Base-by-base conservation (phyloP, 2,329 filamentous ascomycete species). In the Metarhizium brunneum region DNA sequence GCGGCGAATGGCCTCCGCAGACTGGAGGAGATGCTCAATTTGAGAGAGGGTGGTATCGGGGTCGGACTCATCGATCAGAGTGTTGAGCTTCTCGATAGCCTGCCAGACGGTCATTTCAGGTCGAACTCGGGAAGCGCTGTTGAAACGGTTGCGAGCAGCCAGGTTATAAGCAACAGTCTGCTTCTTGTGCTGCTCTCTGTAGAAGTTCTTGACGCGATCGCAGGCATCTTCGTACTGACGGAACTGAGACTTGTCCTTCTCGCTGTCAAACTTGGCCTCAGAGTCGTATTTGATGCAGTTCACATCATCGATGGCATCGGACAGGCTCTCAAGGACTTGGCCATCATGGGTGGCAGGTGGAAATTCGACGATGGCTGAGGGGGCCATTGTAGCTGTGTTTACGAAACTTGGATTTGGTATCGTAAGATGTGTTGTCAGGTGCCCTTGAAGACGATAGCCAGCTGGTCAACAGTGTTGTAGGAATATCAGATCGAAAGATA, bases 31-130 rank as follows among this genome's bases (percentile, higher is more conserved):
- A 71, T 95, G 91, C 73, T 95, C 87, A 68, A 95, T 95, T 75
- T 95, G 91, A 32, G 84, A 87, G 59, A 96, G 84, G 50, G 82
- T 84, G 49, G 91, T 95, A 74, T 96, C 90, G 1, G 91, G 91
- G 74, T 96, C 91, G 20, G 86, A 91, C 72, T 95, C 88, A 73
- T 96, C 91, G 69, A 95, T 88, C 53, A 95, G 81, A 0, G 87
- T 90, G 79, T 95, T 90, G 66, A 95, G 85, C 73, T 90, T 92
- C 80, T 95, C 89, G 74, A 95, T 94, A 20, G 91, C 91, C 69
- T 95, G 79, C 91, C 90, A 95, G 69, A 95, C 80, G 59, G 85
- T 87, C 88, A 95, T 90, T 70, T 87, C 80, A 16, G 86, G 83
- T 54, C 78, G 74, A 45, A 65, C 66, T 18, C 87, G 83, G 2